Base-by-base conservation (phyloP, 2,329 filamentous ascomycete species). In the Triangularia verruculosa region DNA sequence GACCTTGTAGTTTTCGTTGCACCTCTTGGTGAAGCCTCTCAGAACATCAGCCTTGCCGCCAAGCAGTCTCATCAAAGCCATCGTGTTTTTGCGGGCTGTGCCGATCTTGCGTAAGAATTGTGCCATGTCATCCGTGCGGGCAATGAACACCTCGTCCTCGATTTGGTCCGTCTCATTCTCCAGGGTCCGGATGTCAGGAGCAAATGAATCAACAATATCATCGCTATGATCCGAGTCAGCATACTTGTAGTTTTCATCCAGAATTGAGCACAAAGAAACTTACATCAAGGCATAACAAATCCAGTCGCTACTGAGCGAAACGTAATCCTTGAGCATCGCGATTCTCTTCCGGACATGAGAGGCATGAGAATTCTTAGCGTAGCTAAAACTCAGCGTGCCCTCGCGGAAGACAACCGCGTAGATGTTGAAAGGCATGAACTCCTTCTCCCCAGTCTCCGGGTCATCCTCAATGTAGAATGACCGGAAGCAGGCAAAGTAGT, bases 31-130 rank as follows among this genome's bases (percentile, higher is more conserved):
- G 74, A 99, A 99, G 28, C 94, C 93, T 70, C 92, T 93, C 72
- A 99, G 92, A 63, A 99, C 95, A 75, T 99, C 95, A n/a, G 95
- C 95, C 77, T 99, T 99, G 73, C 94, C 94, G 61, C 94, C 94
- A 0, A 99, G 83, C 7, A 99, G 88, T 52, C 96, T 91, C 82
- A 97, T 90, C 69, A 99, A 82, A 53, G 90, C 91, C 86, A 98
- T 95, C 64, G 95, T 93, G 70, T 95, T 96, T 82, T 97, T 97
- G 72, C 95, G 92, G 64, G 93, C 90, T 61, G 89, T 89, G 68
- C 94, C 94, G 71, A 99, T 96, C 68, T 90, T 89, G 54, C 92
- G 90, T 17, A 99, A 83, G 72, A 98, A 96, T 4, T 85, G 84
- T 66, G 91, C 90, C 68, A 93, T 96, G 75, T 98, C 94, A 72